Evolutionary conservation across 352 stramenopile species (phyloP), one percentile per base, ranked within the genome.

Genomic region (Pythium oligandrum): DNA sequence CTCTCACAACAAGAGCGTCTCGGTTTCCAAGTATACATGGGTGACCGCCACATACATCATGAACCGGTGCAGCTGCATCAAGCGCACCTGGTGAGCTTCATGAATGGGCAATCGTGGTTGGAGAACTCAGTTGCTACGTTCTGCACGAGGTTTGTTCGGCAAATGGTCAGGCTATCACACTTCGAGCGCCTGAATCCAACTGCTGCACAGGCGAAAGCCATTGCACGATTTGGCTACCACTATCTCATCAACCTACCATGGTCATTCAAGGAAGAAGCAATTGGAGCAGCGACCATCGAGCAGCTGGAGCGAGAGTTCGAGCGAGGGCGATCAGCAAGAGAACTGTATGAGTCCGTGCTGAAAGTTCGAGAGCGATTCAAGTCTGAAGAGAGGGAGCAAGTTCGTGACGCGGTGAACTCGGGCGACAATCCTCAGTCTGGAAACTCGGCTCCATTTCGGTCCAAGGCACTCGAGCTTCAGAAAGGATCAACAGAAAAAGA

Each of bases 221-320:
- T 86, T 43, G 68, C 86, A 46, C 77, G 79, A 1, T 90, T 92
- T 38, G 82, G 82, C 1, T 74, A 92, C 45, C 82, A 90, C 46
- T 92, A 92, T 45, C 55, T 92, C 35, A 92, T 92, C 17, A 74
- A 92, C 40, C 46, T 92, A 39, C 82, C 82, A 34, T 77, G 77
- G 39, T 90, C 82, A 7, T 90, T 92, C 34, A 71, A 90, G 48
- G 77, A 83, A 32, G 82, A 92, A 40, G 79, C 77, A 26, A 87
- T 92, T 17, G 69, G 75, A 17, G 50, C 73, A 12, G 77, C 82
- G 26, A 88, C 75, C 31, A 89, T 89, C 39, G 78, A 89, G 51
- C 82, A 77, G 43, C 55, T 92, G 36, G 82, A 92, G 59, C 64
- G 75, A 46, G 82, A 90, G 59, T 89, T 92, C 58, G 82, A 92